Evolutionary conservation across 495 filamentous ascomycete genomes (phyloP), one percentile per base, ranked within the genome.

Genomic region (Umbilicaria muhlenbergii): DNA sequence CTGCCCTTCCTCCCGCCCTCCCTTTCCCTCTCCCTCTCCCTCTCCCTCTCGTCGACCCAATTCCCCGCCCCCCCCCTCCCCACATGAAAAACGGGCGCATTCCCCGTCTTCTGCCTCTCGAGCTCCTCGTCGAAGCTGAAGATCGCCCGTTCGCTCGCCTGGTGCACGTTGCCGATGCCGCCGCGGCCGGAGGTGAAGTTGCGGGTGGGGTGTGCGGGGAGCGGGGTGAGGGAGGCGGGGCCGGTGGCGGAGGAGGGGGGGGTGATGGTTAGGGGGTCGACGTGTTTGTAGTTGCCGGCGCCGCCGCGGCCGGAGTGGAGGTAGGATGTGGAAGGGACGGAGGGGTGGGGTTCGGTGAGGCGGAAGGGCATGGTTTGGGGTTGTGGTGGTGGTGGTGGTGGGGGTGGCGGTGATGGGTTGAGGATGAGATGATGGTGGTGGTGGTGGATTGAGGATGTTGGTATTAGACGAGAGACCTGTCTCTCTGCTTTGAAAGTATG

Each of bases 81-180:
- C 42, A 91, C 80, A 56, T 91, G 79, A 65, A 78, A 85, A 37
- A 85, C 72, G 18, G 77, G 75, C 5, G 75, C 76, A 24, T 74
- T 66, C 41, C 65, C 72, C 51, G 73, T 69, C 47, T 74, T 59
- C 47, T 80, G 80, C 47, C 79, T 74, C 51, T 80, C 73, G 46
- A 89, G 77, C 59, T 95, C 89, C 69, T 95, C 89, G 63, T 94
- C 86, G 65, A 95, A 91, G 47, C 74, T 80, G 68, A 94, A 82
- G 53, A 85, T 76, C 49, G 83, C 73, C 36, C 81, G 77, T 51
- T 81, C 76, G 32, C 52, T 52, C 48, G 70, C 63, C 48, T 67
- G 65, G 67, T 83, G 81, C 47, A 86, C 71, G 64, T 95, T 98
- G 50, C 91, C 91, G 37, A 81, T 86, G 31, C 91, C 91, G 39